Percentiles rank a stretch among this genome's conserved stretches.
Evolutionary conservation across 1,284 basidiomycete genomes (phyloP).

Genomic region (Xerocomus nothofagi): DNA sequence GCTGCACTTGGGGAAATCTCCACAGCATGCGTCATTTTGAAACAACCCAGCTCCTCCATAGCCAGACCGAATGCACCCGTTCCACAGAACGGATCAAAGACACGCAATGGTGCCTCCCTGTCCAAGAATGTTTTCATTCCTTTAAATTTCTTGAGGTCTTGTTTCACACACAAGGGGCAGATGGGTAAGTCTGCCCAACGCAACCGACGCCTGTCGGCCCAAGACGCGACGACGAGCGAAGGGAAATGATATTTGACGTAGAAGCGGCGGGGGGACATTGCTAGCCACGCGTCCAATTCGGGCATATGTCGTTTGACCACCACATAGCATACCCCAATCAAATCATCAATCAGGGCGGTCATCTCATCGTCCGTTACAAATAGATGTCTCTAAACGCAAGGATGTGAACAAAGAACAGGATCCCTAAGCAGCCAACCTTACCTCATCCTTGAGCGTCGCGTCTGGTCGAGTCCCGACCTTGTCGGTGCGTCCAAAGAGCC

Average conservation of each 20-base stretch:
- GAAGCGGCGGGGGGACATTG: slow-evolving; percentile 55
- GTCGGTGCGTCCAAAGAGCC: slow-evolving; percentile 39
- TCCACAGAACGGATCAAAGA: slow-evolving; percentile 67
- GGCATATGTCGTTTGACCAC: slow-evolving; percentile 37
- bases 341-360: slow-evolving; percentile 35
- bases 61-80: slow-evolving; percentile 63
- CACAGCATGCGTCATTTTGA: slow-evolving; percentile 62
- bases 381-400: slow-evolving; percentile 26
- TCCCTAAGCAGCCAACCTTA: slow-evolving; percentile 7
- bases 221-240: slow-evolving; percentile 39
- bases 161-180: slow-evolving; percentile 47
- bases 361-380: slow-evolving; percentile 45
- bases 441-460: slow-evolving; percentile 41
- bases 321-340: slow-evolving; percentile 53
- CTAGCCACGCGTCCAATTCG: slow-evolving; percentile 48
- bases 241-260: slow-evolving; percentile 52
- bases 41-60: slow-evolving; percentile 48
- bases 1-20: slow-evolving; percentile 74
- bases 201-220: slow-evolving; percentile 38
- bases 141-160: slow-evolving; percentile 34
- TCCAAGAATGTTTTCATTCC: slow-evolving; percentile 35
- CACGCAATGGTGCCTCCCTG: slow-evolving; percentile 38
- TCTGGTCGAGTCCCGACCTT: slow-evolving; percentile 29
- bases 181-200: slow-evolving; percentile 38
- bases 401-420: neutral